Evolutionary conservation across 1,284 basidiomycete genomes (phyloP), one percentile per base, ranked within the genome.

Genomic region (Sanghuangporus baumii): DNA sequence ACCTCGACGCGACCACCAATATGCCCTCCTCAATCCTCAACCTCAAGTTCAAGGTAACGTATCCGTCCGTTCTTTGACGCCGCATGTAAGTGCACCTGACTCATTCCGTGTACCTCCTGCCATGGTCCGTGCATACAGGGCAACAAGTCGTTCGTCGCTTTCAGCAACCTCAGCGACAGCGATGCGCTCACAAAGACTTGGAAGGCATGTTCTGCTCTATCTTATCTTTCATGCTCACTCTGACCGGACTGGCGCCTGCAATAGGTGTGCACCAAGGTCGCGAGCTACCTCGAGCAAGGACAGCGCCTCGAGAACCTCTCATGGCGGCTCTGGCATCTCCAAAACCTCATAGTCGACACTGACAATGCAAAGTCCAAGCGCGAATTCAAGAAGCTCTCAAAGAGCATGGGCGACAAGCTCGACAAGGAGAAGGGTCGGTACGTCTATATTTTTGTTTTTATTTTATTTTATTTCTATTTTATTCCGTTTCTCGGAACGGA

Each of bases 111-210:
- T 54, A 14, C 12, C n/a, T 63, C 48, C 50, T 57, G 52, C 67
- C 12, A 9, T 20, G 12, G 50, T 47, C 61, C 63, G 36, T 12
- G 38, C 48, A 41, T 51, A 51, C 71, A 91, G 89, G 90, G 90
- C 76, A 92, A 92, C 83, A 92, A 91, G 80, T 91, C 90, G 73
- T 93, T 93, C 75, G 89, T 92, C 74, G 89, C 90, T 66, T 92
- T 93, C 78, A 89, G 87, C 74, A 91, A 92, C 76, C 83, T 93
- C 74, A 78, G 82, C 77, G 90, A 93, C 78, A 79, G 83, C 63
- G 91, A 92, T 73, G 82, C 89, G 65, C 78, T 93, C 72, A 90
- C 90, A 60, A 89, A 86, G 79, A 93, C 91, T 68, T 93, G 90
- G 91, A 92, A 92, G 82, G 90, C 88, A 1, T 57, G 50, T 40